Base-by-base conservation (phyloP, 768 basidiomycete species). In the Russula olivacea region DNA sequence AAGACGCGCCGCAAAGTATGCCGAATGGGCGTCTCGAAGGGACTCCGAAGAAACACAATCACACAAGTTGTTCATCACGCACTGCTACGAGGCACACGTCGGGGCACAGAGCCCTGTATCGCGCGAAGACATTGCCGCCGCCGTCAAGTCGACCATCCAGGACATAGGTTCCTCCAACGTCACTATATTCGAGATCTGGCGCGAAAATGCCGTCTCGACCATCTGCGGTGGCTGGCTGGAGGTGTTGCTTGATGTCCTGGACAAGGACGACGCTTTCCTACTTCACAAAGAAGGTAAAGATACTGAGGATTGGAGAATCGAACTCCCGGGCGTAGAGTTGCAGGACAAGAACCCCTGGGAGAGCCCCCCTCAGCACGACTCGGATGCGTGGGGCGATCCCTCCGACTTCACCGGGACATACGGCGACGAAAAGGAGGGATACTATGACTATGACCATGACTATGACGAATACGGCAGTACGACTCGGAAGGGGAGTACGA, bases 211-310 rank as follows among this genome's bases (percentile, higher is more conserved):
- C 0, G 72, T 87, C 53, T 71, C 80, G 0, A 66, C 73, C 3
- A 58, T 78, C 9, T 87, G 86, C 61, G 84, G 84, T 9, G 86
- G 85, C 0, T 83, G 81, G 80, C 75, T 86, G n/a, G 84, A 85
- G 65, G 63, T 80, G 17, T 70, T 86, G 28, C 69, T 83, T 0
- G 73, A 76, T 40, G 81, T 81, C 0, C 73, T 83, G 4, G 79
- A 82, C 43, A 71, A 59, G 21, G 55, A 61, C 11, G 12, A 63
- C 21, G 34, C 57, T 0, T 61, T 68, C 43, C 15, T 34, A 0
- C 5, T 65, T 3, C 60, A 59, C 4, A 63, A 40, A 68, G 61
- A 61, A 9, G 66, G 58, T 1, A 59, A 52, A 6, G 17, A 19
- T 75, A 28, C 65, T 51, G 57, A 71, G 50, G 54, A 64, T 66